Base-by-base conservation (phyloP, 345 rosid genomes). In the Rubroshorea leprosula region DNA sequence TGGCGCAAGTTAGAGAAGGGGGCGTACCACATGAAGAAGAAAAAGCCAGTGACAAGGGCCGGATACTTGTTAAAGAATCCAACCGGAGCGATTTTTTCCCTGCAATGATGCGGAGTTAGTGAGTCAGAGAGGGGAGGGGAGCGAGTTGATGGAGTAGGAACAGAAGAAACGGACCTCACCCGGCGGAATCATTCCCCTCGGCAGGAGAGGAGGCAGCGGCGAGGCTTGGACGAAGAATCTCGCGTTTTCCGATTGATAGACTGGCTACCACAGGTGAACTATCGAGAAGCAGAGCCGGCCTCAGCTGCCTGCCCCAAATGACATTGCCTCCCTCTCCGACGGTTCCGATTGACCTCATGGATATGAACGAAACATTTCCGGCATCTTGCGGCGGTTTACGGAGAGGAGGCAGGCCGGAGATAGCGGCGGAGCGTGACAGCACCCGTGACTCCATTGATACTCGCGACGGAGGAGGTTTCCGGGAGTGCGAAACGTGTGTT, bases 101-200 rank as follows among this genome's bases (percentile, higher is more conserved):
- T 91, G 82, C 61, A 62, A 64, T 2, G 39, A 48, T 68, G 59
- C 16, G 66, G 68, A 76, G 66, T 68, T 66, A 55, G 65, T 48
- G 76, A 78, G 78, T 75, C 65, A 72, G 65, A 68, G 49, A 45
- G 16, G 72, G 43, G 56, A 43, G 41, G 66, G 29, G 53, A 0
- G 65, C 51, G 49, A 59, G 62, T 61, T 53, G 29, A 60, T 44
- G 54, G 66, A 72, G 72, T 61, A 55, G 70, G 65, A 78, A 83
- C 71, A 83, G 72, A 76, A 81, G 82, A 71, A 70, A 85, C 90
- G 79, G 79, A 83, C 84, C 97, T 91, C 95, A 91, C 98, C 98
- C 95, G 70, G 83, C 72, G 83, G 98, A 83, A 82, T 88, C 95
- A 62, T 13, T 35, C 5, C 91, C 76, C 51, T 94, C 93, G 23